Percentiles rank a stretch among this genome's conserved stretches.
phyloP scores from a whole-genome alignment of 495 filamentous ascomycete genomes.

The Delitschia confertaspora region DNA sequence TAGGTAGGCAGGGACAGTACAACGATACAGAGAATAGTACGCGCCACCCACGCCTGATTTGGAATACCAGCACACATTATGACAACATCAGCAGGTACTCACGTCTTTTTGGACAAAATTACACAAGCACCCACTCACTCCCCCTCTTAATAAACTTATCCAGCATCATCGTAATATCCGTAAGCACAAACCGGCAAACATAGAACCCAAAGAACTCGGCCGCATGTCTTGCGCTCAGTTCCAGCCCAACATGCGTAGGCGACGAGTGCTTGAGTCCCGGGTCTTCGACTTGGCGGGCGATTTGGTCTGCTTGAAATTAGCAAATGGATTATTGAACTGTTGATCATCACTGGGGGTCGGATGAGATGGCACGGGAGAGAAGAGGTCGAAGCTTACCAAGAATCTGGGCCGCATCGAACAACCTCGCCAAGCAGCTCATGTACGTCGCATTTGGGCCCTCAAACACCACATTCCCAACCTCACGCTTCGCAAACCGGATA shows the following conservation, averaged over 20 bases:
- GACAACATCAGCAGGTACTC: no score
- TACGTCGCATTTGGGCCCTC: constrained; percentile 80
- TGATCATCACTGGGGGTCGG: background rate
- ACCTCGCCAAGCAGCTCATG: constrained; percentile 78
- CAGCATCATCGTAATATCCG: constrained; percentile 75
- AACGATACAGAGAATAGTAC: background rate
- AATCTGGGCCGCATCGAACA: constrained; percentile 91
- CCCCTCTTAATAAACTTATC: constrained; percentile 97
- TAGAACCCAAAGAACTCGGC: constrained; percentile 98
- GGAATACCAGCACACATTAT: no score
- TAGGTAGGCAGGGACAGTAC: background rate
- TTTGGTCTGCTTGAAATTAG: constrained; percentile 60
- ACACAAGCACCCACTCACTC: constrained; percentile 84
- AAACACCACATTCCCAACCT: constrained; percentile 59
- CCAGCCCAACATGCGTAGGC: constrained; percentile 84
- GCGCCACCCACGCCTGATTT: no score
- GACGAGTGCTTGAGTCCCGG: constrained; percentile 74
- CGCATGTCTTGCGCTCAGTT: constrained; percentile 85
- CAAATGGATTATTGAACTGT: no score
- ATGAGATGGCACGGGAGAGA: background rate
- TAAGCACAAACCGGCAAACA: constrained; percentile 83
- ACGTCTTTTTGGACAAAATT: constrained; percentile 7
- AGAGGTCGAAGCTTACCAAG: constrained; percentile 57
- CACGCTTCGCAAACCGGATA: constrained; percentile 48
- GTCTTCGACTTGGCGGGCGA: constrained; percentile 91